These are phyloP conservation scores for Fraxinus greggii DNA, from an alignment of 305 asterid species.

Conservation along the genomic window DNA sequence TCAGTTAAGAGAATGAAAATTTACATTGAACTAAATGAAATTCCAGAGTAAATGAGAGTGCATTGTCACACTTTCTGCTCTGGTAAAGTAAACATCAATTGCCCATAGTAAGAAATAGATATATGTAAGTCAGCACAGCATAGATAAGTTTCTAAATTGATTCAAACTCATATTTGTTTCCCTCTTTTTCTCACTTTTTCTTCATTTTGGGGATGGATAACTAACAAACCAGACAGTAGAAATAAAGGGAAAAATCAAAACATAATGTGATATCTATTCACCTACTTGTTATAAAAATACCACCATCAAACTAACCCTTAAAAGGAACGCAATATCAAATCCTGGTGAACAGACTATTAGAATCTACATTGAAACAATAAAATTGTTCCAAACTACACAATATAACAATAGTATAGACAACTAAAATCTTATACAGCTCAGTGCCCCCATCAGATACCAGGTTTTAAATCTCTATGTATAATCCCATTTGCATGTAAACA, in stretches of 20 bases:
- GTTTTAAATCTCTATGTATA: slow-evolving; percentile 93
- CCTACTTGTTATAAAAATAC: slow-evolving; percentile 5
- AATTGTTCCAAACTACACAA: slow-evolving; percentile 23
- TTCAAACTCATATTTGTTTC: not conserved
- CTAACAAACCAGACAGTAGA: not conserved
- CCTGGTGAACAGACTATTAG: not conserved
- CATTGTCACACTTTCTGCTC: not conserved
- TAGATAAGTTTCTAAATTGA: not conserved
- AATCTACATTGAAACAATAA: slow-evolving; percentile 14
- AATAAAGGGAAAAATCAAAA: not conserved
- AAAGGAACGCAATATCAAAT: slow-evolving; percentile 11
- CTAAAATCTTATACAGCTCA: slow-evolving; percentile 32
- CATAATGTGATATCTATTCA: slow-evolving; percentile 2
- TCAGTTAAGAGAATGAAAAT: slow-evolving; percentile 23
- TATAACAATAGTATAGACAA: slow-evolving; percentile 1
- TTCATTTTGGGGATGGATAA: not conserved
- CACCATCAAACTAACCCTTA: not conserved
- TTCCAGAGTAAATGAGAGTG: not conserved
- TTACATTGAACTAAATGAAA: not conserved
- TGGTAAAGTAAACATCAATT: not conserved
- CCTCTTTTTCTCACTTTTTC: not conserved
- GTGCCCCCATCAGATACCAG: slow-evolving; percentile 61
- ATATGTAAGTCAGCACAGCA: not conserved
- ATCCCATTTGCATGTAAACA: slow-evolving; percentile 92
- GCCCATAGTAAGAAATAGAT: not conserved